A percentile compares a stretch with the other conserved stretches of the same genome.
Conservation (phyloP, 169 alveolate species). For the Eimeria zaria region DNA sequence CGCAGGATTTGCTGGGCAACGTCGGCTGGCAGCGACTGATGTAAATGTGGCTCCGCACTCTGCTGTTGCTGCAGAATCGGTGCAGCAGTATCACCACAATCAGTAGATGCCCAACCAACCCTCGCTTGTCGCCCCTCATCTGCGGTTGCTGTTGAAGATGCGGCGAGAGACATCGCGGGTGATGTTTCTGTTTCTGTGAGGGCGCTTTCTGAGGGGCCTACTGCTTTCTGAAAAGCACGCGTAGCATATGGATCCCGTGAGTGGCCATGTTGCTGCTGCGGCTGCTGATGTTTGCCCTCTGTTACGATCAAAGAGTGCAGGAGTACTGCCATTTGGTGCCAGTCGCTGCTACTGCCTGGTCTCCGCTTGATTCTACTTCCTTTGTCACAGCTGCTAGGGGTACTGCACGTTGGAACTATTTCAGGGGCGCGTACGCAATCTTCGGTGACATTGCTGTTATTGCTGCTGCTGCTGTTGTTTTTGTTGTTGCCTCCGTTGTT, state of each 20-base stretch:
- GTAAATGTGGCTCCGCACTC: background rate
- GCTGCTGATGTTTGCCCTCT: background rate
- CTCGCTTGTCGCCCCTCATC: background rate
- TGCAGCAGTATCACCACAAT: background rate
- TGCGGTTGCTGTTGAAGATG: background rate
- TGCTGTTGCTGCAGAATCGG: background rate
- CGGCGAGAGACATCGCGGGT: background rate
- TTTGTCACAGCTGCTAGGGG: background rate
- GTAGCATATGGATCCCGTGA: background rate
- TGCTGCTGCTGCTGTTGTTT: background rate
- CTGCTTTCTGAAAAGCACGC: background rate
- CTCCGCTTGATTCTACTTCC: slow-evolving; percentile 48
- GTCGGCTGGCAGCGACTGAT: slow-evolving; percentile 62
- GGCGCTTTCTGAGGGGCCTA: background rate
- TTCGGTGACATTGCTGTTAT: background rate
- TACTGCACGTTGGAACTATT: background rate
- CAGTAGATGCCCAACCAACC: background rate
- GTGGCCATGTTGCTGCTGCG: background rate
- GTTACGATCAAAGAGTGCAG: slow-evolving; percentile 19
- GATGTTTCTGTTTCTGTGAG: background rate
- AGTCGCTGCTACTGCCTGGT: slow-evolving; percentile 49
- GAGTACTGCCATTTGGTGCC: slow-evolving; percentile 57
- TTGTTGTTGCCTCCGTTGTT: background rate
- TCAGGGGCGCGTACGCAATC: background rate
- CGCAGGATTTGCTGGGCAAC: slow-evolving; percentile 58